Base-by-base conservation (phyloP, 169 alveolate genomes). In the Plasmodium reichenowi region DNA sequence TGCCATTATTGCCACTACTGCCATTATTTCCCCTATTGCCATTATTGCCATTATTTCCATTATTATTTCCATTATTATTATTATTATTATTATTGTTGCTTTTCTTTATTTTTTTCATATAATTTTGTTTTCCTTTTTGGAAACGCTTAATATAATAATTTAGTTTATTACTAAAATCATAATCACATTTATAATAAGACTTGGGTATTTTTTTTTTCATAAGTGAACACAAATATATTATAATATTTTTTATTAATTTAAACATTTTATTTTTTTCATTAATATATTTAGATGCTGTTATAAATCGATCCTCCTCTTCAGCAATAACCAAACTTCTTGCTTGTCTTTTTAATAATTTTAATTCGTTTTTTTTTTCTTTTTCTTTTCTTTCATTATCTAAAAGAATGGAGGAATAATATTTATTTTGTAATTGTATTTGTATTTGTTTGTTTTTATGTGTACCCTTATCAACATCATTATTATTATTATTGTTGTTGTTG, bases 271-370 rank as follows among this genome's bases (percentile, higher is more conserved):
- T 10, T 59, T 86, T 86, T 63, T 86, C 76, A 38, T 72, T 86
- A 13, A 72, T 71, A 72, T 86, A 86, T 15, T 59, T 71, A 8
- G 86, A 64, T 22, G 92, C 92, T 29, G 60, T 50, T 17, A 86
- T 71, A 54, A 86, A 86, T 60, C 92, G 92, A 43, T 86, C 87
- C 17, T 86, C 92, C 32, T 86, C 92, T 48, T 86, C 92, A 20
- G 87, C 92, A 56, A 86, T 86, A 15, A 72, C 58, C 3, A 86
- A n/a, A 22, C 92, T 72, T 22, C 92, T 59, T 38, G 73, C 92
- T 52, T 72, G 74, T 71, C 92, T 48, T 54, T 86, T 86, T 24
- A 71, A 45, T 9, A 86, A 13, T 20, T 68, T 72, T 7, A 76
- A 45, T 7, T 78, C 78, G n/a, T 78, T 47, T 17, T 48, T 78